phyloP scores from a whole-genome alignment of 1,284 basidiomycete species.

The Xerocomus amazonicus region DNA sequence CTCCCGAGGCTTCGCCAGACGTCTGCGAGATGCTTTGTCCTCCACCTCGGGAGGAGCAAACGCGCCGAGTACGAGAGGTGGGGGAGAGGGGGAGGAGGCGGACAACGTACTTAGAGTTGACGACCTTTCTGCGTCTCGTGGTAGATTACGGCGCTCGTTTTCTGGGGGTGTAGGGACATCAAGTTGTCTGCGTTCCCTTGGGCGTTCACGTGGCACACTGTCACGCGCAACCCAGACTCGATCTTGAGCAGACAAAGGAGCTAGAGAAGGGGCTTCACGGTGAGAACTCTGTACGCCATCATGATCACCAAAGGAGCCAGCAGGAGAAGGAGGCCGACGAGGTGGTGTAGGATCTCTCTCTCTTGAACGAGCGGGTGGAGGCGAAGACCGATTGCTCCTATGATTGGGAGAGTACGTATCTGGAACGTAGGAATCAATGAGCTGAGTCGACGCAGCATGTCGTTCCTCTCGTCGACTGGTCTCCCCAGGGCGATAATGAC shows the following conservation, averaged over 20 bases:
- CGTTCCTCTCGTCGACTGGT: slow-evolving; percentile 30
- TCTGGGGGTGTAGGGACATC: slow-evolving; percentile 23
- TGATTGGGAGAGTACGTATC: slow-evolving; percentile 28
- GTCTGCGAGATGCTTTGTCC: slow-evolving; percentile 40
- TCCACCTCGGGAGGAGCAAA: slow-evolving; percentile 49
- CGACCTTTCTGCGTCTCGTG: slow-evolving; percentile 42
- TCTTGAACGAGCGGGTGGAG: slow-evolving; percentile 23
- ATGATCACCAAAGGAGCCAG: slow-evolving; percentile 22
- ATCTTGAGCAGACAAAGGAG: slow-evolving; percentile 19
- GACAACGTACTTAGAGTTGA: slow-evolving; percentile 75
- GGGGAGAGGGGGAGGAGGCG: slow-evolving; percentile 51
- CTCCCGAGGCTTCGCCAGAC: slow-evolving; percentile 53
- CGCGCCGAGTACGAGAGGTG: slow-evolving; percentile 41
- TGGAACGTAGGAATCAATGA: slow-evolving; percentile 33
- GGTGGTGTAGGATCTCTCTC: slow-evolving; percentile 21
- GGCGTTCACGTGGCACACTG: slow-evolving; percentile 13
- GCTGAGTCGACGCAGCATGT: slow-evolving; percentile 21
- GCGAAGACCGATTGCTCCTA: slow-evolving; percentile 19
- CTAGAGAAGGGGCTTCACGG: slow-evolving; percentile 27
- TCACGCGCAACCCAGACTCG: slow-evolving; percentile 20
- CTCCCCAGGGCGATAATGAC: slow-evolving; percentile 58
- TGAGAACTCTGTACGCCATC: slow-evolving; percentile 26
- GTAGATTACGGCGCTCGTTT: slow-evolving; percentile 35
- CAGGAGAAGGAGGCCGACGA: slow-evolving; percentile 21
- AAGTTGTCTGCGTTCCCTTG: slow-evolving; percentile 27